Base-by-base conservation (phyloP, 768 basidiomycete species). In the Mycena latifolia region DNA sequence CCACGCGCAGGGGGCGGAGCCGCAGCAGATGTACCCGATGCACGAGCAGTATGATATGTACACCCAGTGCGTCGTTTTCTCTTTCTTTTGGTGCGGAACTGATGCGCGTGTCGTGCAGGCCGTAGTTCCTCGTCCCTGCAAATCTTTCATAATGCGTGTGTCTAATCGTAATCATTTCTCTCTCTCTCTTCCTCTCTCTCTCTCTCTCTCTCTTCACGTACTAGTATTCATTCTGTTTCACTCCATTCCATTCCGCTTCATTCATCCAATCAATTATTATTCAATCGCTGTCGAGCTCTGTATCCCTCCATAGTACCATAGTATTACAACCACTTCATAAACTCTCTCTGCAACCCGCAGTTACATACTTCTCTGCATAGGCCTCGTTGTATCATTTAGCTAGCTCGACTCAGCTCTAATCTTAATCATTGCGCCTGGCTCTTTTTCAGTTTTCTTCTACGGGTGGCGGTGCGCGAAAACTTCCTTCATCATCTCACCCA, bases 21-120 rank as follows among this genome's bases (percentile, higher is more conserved):
- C 50, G 28, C 61, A 62, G 43, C 61, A 62, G 50, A 56, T 67
- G 28, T 67, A 63, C 28, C 53, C 53, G n/a, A 20, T 66, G 50
- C 65, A 55, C 51, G 66, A 67, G 8, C 59, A 61, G 41, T 67
- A 54, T 58, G 33, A 29, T 10, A 14, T 67, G 51, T 67, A 67
- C 20, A 25, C 55, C 11, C 61, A 67, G 56, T 67, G 66, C 62
- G 41, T 53, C 20, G 11, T 41, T 5, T 56, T 20, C 11, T 33
- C n/a, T 55, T 11, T 17, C 37, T 25, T 2, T 27, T 2, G 17
- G 6, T 9, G 39, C 33, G 8, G 14, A 14, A 52, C 47, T 59
- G 20, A 57, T 28, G 33, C 37, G 17, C 15, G 12, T 27, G 18
- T 45, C 12, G 3, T 35, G 18, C n/a, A 39, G 15, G 1, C 46